Conservation (phyloP, 176 grass and related monocot species). For the Avena sativa region DNA sequence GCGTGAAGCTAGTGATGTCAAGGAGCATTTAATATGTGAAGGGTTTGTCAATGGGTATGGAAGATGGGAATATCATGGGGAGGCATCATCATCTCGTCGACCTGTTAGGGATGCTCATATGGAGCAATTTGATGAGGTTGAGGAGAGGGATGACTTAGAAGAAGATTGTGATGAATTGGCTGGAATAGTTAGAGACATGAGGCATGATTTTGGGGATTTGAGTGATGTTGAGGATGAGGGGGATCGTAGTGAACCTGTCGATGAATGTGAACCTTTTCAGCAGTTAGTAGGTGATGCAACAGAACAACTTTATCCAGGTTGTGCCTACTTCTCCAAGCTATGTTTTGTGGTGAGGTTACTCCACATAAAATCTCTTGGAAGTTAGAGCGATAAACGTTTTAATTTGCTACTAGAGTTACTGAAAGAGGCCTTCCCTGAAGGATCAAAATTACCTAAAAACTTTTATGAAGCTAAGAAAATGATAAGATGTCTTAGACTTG, state of each 20-base stretch:
- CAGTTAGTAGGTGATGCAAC: neutral
- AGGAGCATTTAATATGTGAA: neutral
- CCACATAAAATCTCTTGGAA: neutral
- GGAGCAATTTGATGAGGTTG: too few relatives aligned
- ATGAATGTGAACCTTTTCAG: too few relatives aligned
- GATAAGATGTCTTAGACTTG: neutral
- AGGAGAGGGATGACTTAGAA: too few relatives aligned
- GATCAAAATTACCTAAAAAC: neutral
- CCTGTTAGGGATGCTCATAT: too few relatives aligned
- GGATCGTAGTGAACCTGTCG: too few relatives aligned
- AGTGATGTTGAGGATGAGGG: too few relatives aligned
- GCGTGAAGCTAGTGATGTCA: neutral
- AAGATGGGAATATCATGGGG: too few relatives aligned
- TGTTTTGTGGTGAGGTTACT: neutral
- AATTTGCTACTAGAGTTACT: neutral
- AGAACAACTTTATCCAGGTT: neutral
- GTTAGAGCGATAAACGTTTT: neutral
- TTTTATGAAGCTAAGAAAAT: neutral
- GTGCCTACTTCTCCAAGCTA: neutral
- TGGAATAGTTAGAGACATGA: too few relatives aligned
- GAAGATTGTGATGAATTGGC: too few relatives aligned
- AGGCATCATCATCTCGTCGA: too few relatives aligned
- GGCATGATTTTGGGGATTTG: too few relatives aligned
- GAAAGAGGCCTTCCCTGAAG: neutral
- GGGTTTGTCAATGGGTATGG: neutral